These are phyloP conservation scores for Diplodia seriata DNA, from an alignment of 2,329 filamentous ascomycete genomes.

Conservation along the genomic window DNA sequence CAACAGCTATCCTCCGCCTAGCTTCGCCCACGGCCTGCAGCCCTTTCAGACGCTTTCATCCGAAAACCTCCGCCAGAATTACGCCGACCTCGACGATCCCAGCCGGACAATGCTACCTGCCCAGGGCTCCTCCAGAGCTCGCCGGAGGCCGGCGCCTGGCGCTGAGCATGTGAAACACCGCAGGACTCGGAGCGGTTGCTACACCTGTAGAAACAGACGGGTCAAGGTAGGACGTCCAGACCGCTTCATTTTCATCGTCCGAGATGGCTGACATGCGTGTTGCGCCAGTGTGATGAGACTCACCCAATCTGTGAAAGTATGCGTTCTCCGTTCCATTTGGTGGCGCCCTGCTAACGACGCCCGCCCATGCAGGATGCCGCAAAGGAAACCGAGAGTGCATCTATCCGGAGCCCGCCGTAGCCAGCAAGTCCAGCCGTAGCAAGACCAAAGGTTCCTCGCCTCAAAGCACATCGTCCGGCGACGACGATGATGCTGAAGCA, in stretches of 20 bases:
- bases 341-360: constrained; percentile 35
- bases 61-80: constrained; percentile 43
- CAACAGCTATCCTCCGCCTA: constrained; percentile 36
- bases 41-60: constrained; percentile 43
- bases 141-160: constrained; percentile 43
- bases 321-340: constrained; percentile 40
- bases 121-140: constrained; percentile 39
- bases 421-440: constrained; percentile 57
- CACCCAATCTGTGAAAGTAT: constrained; percentile 82
- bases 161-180: constrained; percentile 86
- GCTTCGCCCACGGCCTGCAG: constrained; percentile 42
- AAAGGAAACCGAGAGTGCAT: constrained; percentile 91
- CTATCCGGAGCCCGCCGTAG: constrained; percentile 76
- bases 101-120: constrained; percentile 37
- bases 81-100: constrained; percentile 47
- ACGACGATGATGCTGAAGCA: constrained; percentile 58
- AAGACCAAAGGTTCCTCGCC: constrained; percentile 54
- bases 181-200: constrained; percentile 91
- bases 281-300: constrained; percentile 80
- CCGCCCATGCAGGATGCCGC: constrained; percentile 69
- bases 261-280: constrained; percentile 30
- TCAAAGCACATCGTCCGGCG: constrained; percentile 60
- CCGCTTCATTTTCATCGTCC: constrained; percentile 8
- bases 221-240: constrained; percentile 67
- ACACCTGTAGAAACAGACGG: constrained; percentile 84